phyloP scores from a whole-genome alignment of 768 basidiomycete species.

The Phlebiopsis gigantea region DNA sequence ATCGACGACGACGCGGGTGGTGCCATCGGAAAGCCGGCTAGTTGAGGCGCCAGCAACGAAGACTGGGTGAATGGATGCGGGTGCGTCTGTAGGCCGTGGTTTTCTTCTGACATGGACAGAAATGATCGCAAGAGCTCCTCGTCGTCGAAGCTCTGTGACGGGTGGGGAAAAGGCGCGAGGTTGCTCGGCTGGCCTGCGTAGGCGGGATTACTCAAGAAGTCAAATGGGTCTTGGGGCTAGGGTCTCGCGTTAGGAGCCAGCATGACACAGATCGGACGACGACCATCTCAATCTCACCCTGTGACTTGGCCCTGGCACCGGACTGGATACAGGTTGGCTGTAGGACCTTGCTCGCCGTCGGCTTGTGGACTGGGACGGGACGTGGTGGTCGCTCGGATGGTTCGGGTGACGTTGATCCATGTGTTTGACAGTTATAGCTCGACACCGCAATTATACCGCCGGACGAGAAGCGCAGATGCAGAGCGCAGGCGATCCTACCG shows the following conservation, averaged over 20 bases:
- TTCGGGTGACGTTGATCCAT: constrained; percentile 14
- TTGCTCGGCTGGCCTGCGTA: not conserved
- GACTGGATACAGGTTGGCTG: constrained; percentile 13
- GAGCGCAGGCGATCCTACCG: not conserved
- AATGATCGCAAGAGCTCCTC: constrained; percentile 11
- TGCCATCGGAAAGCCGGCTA: not conserved
- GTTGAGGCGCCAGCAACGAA: not conserved
- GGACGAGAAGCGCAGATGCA: constrained; percentile 3
- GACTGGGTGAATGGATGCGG: constrained; percentile 2
- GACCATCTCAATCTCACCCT: constrained; percentile 1
- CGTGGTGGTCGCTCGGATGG: constrained; percentile 2
- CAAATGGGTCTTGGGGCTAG: constrained; percentile 15
- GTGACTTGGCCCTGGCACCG: constrained; percentile 11
- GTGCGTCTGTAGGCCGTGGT: not conserved
- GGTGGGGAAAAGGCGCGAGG: constrained; percentile 4
- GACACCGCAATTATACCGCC: constrained; percentile 11
- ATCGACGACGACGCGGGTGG: not conserved
- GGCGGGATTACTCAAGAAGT: constrained; percentile 6
- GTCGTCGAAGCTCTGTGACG: constrained; percentile 1
- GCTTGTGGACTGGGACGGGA: not conserved
- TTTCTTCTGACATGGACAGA: constrained; percentile 12
- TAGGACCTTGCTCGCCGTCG: constrained; percentile 8
- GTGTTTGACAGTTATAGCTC: not conserved
- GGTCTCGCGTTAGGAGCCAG: constrained; percentile 2
- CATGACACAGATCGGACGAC: not conserved